These are phyloP conservation scores for Pestalotiopsis fici DNA, from an alignment of 2,329 filamentous ascomycete genomes.

Conservation along the genomic window DNA sequence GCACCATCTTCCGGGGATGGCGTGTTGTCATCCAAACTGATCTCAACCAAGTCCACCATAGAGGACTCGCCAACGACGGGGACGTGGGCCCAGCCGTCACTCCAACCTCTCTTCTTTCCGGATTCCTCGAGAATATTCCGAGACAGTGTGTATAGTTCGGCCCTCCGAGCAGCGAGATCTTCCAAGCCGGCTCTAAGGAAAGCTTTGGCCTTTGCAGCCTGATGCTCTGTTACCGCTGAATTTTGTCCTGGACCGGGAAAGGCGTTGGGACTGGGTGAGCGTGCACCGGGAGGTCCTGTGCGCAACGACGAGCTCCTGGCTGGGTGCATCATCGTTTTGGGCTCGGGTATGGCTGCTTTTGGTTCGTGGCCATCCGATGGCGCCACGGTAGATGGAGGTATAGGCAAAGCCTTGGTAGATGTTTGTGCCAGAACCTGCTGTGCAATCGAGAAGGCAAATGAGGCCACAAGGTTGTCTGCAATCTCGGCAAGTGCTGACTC, in stretches of 20 bases:
- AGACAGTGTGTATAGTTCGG: conserved; percentile 79
- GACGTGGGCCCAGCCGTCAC: conserved; percentile 70
- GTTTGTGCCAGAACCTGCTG: conserved; percentile 79
- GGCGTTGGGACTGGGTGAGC: conserved; percentile 49
- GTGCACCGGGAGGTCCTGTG: conserved; percentile 26
- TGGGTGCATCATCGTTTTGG: conserved; percentile 72
- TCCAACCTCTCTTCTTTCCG: conserved; percentile 74
- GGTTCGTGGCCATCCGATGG: conserved; percentile 53
- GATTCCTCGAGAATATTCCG: conserved; percentile 76
- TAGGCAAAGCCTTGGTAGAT: conserved; percentile 66
- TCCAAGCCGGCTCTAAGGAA: conserved; percentile 70
- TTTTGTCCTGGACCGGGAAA: conserved; percentile 51
- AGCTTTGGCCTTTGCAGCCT: conserved; percentile 41
- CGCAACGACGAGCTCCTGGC: conserved; percentile 63
- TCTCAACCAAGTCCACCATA: conserved; percentile 55
- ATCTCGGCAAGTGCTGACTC: conserved; percentile 49
- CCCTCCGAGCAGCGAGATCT: conserved; percentile 79
- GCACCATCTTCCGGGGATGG: conserved; percentile 16
- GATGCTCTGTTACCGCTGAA: conserved; percentile 31
- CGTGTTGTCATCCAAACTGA: conserved; percentile 51
- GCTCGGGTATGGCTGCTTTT: conserved; percentile 65
- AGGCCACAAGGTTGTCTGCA: conserved; percentile 74
- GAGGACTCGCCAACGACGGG: conserved; percentile 47
- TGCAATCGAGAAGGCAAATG: conserved; percentile 76
- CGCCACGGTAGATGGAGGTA: conserved; percentile 59